Evolutionary conservation across 768 basidiomycete genomes (phyloP).

Genomic region (Pulveroboletus ravenelii): DNA sequence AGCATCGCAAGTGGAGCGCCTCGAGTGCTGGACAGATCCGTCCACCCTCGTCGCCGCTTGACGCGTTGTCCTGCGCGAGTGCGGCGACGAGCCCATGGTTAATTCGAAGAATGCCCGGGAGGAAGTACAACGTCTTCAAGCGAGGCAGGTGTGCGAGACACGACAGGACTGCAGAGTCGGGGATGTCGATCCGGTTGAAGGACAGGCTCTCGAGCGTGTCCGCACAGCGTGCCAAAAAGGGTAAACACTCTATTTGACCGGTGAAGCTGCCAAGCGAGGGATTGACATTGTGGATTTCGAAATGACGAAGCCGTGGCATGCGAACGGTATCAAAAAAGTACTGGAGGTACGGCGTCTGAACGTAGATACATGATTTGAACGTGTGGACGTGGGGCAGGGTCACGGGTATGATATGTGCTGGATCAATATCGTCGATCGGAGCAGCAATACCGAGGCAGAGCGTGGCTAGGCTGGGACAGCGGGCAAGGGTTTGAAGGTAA

Average conservation of each 20-base stretch:
- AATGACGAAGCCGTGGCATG: slow-evolving; percentile 22
- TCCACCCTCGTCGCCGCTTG: not conserved
- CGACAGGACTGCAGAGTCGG: slow-evolving; percentile 15
- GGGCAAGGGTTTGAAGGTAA: slow-evolving; percentile 21
- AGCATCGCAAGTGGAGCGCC: slow-evolving; percentile 23
- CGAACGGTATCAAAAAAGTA: slow-evolving; percentile 25
- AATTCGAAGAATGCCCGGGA: slow-evolving; percentile 29
- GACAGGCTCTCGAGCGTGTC: slow-evolving; percentile 27
- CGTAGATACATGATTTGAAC: slow-evolving; percentile 23
- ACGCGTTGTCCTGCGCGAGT: slow-evolving; percentile 10
- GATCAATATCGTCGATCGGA: slow-evolving; percentile 14
- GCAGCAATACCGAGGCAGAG: slow-evolving; percentile 28
- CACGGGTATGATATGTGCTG: slow-evolving; percentile 13
- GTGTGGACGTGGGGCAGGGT: slow-evolving; percentile 27
- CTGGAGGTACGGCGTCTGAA: slow-evolving; percentile 23
- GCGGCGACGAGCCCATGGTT: slow-evolving; percentile 28
- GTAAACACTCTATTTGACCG: slow-evolving; percentile 25
- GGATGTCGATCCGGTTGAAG: slow-evolving; percentile 22
- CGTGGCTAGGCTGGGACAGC: slow-evolving; percentile 24
- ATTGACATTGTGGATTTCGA: slow-evolving; percentile 28
- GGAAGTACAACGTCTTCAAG: slow-evolving; percentile 15
- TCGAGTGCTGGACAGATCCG: slow-evolving; percentile 23
- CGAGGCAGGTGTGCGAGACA: slow-evolving; percentile 20
- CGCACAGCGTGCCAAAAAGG: slow-evolving; percentile 24
- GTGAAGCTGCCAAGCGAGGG: slow-evolving; percentile 24